Percentiles rank a stretch among this genome's conserved stretches.
These are phyloP conservation scores for Aegilops longissima DNA, from an alignment of 176 grass and related monocot species.

Conservation along the genomic window DNA sequence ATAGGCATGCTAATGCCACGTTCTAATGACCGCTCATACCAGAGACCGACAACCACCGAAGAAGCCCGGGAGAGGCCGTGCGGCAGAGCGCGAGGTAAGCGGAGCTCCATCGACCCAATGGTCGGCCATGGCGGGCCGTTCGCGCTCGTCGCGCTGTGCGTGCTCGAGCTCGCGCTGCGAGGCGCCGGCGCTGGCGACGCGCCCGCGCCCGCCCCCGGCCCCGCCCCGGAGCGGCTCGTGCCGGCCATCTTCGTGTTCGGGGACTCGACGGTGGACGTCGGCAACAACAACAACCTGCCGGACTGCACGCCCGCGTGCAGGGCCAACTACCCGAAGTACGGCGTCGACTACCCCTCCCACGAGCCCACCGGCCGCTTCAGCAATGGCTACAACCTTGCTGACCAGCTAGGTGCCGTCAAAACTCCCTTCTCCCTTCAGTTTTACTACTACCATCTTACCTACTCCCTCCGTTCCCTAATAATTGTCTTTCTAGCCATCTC, in stretches of 20 bases:
- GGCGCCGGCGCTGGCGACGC: not conserved
- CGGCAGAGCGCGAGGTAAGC: not conserved
- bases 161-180: slow-evolving; percentile 18
- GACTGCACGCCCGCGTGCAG: not conserved
- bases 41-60: not conserved
- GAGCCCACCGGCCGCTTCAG: slow-evolving; percentile 79
- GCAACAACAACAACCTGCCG: slow-evolving; percentile 79
- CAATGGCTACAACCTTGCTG: slow-evolving; percentile 78
- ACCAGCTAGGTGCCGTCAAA: slow-evolving; percentile 55
- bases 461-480: too few relatives aligned
- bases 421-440: not conserved
- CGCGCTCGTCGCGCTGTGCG: slow-evolving; percentile 19
- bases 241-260: slow-evolving; percentile 86
- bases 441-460: not conserved
- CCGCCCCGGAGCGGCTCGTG: slow-evolving; percentile 10
- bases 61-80: not conserved
- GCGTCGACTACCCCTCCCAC: slow-evolving; percentile 52
- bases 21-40: not conserved
- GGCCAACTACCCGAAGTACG: slow-evolving; percentile 58
- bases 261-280: slow-evolving; percentile 81
- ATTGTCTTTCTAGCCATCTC: too few relatives aligned
- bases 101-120: not conserved
- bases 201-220: too few relatives aligned
- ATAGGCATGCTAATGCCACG: not conserved
- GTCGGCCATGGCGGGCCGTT: not conserved